Conservation (phyloP, 208 protist species). For the Herpetomonas tarakana region DNA sequence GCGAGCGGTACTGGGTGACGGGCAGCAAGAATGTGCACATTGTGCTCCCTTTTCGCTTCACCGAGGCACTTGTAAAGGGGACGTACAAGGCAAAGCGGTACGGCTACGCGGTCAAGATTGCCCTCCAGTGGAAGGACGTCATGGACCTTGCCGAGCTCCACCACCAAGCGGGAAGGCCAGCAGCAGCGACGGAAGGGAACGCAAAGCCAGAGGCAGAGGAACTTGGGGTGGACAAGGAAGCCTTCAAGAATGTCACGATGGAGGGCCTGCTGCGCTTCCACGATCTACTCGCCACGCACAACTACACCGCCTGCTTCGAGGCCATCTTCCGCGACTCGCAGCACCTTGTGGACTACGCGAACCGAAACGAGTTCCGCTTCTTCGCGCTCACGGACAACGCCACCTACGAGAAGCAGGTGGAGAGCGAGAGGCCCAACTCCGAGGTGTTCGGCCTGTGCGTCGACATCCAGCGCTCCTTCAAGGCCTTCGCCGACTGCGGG, state of each 20-base stretch:
- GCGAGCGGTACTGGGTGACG: constrained; percentile 44
- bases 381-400: constrained; percentile 37
- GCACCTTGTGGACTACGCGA: constrained; percentile 45
- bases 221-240: background rate
- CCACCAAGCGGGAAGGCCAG: background rate
- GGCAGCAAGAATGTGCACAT: constrained; percentile 54
- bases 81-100: constrained; percentile 20
- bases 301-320: constrained; percentile 50
- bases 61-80: constrained; percentile 25
- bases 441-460: constrained; percentile 18
- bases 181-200: background rate
- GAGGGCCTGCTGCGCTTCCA: constrained; percentile 21
- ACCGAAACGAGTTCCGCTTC: constrained; percentile 29
- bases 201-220: background rate
- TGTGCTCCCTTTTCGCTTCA: constrained; percentile 37
- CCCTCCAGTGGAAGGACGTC: constrained; percentile 7
- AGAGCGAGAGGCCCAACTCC: constrained; percentile 2
- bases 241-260: constrained; percentile 3
- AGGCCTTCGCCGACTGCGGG: background rate
- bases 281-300: constrained; percentile 10
- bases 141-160: background rate
- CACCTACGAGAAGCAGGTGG: background rate
- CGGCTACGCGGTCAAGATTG: constrained; percentile 28
- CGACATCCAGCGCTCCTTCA: background rate
- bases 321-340: constrained; percentile 43